phyloP scores from a whole-genome alignment of 495 filamentous ascomycete genomes.

The Neurospora sp. region DNA sequence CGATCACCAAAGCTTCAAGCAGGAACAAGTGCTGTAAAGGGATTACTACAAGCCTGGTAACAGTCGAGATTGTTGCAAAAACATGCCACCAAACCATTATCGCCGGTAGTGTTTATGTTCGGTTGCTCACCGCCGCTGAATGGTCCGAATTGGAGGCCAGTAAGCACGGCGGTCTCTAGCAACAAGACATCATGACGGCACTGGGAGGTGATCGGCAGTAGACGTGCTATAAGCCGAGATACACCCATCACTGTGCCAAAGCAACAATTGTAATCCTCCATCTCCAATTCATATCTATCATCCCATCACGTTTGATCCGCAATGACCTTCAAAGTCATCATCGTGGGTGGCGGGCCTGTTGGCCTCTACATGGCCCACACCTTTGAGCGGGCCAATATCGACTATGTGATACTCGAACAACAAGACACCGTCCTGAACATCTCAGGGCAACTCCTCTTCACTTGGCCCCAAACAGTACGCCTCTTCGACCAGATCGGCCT shows the following conservation, averaged over 20 bases:
- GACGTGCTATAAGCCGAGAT: background rate
- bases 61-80: background rate
- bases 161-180: background rate
- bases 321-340: slow-evolving; percentile 34
- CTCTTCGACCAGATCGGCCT: slow-evolving; percentile 42
- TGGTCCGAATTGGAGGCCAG: background rate
- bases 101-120: background rate
- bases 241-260: background rate
- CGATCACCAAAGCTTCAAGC: background rate
- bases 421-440: slow-evolving; percentile 20
- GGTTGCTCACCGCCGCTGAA: background rate
- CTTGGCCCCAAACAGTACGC: slow-evolving; percentile 25
- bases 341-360: slow-evolving; percentile 42
- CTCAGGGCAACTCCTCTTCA: slow-evolving; percentile 29
- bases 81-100: background rate
- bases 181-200: background rate
- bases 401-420: slow-evolving; percentile 39
- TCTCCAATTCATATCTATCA: background rate
- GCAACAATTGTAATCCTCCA: background rate
- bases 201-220: background rate
- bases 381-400: slow-evolving; percentile 31
- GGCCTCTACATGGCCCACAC: slow-evolving; percentile 38
- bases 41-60: background rate
- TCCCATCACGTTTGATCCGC: background rate
- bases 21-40: background rate